A percentile compares a stretch with the other conserved stretches of the same genome.
phyloP scores from a whole-genome alignment of 768 basidiomycete species.

The Suillus alpinus region DNA sequence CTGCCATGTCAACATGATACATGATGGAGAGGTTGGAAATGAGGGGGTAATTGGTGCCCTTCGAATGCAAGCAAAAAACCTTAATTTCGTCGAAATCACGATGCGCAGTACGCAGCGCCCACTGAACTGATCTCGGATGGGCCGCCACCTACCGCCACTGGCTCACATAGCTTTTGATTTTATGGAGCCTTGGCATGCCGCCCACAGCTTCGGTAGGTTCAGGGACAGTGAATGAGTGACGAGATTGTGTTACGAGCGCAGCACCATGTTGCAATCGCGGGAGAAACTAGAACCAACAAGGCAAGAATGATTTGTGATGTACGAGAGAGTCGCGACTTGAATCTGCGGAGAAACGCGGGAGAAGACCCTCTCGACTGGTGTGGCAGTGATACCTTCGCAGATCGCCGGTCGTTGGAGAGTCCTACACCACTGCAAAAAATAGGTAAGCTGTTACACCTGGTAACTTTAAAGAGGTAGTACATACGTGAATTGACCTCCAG shows the following conservation, averaged over 20 bases:
- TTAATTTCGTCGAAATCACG: background rate
- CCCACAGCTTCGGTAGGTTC: conserved; percentile 36
- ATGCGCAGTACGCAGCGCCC: background rate
- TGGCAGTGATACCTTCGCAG: background rate
- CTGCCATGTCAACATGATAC: background rate
- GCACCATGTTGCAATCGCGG: conserved; percentile 16
- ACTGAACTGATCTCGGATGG: background rate
- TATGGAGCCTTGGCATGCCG: conserved; percentile 23
- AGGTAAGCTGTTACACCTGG: background rate
- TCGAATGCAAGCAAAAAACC: background rate
- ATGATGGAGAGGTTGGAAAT: background rate
- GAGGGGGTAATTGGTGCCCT: background rate
- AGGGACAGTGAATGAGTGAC: conserved; percentile 55
- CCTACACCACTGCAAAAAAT: background rate
- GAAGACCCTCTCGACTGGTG: background rate
- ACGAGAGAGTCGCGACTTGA: background rate
- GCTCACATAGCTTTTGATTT: background rate
- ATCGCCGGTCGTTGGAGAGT: background rate
- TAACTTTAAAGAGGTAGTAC: background rate
- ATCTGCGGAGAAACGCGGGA: background rate
- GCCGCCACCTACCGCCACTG: too few relatives aligned
- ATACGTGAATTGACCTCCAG: background rate
- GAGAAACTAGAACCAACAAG: conserved; percentile 13
- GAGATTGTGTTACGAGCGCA: conserved; percentile 43
- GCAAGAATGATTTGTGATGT: conserved; percentile 4